Conservation (phyloP, 2,329 filamentous ascomycete genomes). For the Aspergillus sp. region DNA sequence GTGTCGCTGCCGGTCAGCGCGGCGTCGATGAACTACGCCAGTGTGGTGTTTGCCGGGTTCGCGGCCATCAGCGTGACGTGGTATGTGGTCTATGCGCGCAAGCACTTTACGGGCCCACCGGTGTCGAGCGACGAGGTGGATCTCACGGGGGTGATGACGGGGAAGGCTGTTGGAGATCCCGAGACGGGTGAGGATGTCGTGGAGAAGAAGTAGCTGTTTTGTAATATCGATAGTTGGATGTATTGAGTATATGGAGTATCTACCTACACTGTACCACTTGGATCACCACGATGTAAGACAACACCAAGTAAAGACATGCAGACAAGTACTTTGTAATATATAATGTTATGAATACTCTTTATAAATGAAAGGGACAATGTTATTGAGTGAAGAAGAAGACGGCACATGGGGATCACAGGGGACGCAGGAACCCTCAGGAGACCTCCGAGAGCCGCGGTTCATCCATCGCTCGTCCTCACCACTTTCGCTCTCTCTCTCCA, state of each 20-base stretch:
- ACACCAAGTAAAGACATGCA: neutral
- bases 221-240: too few species aligned
- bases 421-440: conserved; percentile 10
- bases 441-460: conserved; percentile 35
- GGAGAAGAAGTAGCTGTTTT: neutral
- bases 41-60: conserved; percentile 64
- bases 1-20: conserved; percentile 58
- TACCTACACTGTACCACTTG: too few species aligned
- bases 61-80: conserved; percentile 59
- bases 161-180: conserved; percentile 29
- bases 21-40: conserved; percentile 65
- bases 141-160: conserved; percentile 31
- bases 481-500: neutral
- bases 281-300: too few species aligned
- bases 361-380: too few species aligned
- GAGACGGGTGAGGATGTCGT: conserved; percentile 27
- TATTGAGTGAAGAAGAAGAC: too few species aligned
- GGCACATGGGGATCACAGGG: conserved; percentile 27
- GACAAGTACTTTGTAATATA: neutral
- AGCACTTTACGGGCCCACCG: conserved; percentile 62
- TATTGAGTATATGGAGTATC: neutral
- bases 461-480: conserved; percentile 10
- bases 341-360: too few species aligned
- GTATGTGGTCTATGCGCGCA: conserved; percentile 64
- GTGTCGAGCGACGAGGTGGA: conserved; percentile 29